Base-by-base conservation (phyloP, 1,284 basidiomycete genomes). In the Microbotryomycetes sp. region DNA sequence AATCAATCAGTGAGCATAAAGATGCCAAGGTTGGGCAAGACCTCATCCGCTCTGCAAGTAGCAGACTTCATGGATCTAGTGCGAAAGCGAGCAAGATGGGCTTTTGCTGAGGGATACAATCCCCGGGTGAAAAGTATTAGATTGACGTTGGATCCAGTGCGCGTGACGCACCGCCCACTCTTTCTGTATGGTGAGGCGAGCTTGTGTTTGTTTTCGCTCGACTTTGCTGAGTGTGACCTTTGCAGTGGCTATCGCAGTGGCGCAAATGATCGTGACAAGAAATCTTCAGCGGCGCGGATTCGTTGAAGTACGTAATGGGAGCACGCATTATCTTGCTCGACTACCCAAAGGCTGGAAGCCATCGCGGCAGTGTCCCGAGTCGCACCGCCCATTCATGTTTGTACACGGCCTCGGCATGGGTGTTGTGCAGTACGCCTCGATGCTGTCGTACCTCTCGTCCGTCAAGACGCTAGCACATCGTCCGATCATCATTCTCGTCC, bases 81-180 rank as follows among this genome's bases (percentile, higher is more conserved):
- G 45, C 66, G 71, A 54, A 60, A 63, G 3, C 85, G 90, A 21
- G 79, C 87, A 0, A 91, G 90, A 4, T 79, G 78, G 57, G 76
- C 73, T 31, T 80, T 93, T 54, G 81, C 83, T 5, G 79, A 83
- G 6, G 86, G 88, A 2, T 80, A 81, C 15, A 81, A 85, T 67
- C 78, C 81, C 0, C 69, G 75, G 18, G 78, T 81, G 35, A 72
- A 75, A 23, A 82, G 88, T 1, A 80, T 90, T 68, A 79, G 86
- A 18, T 79, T 93, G 26, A 92, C 89, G 0, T 74, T 93, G 49
- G 92, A 94, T 77, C 82, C 82, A 2, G 82, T 91, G 56, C 82
- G 81, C 61, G 81, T 90, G 57, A 72, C 78, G 24, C 81, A 80
- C 72, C 81, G 90, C 46, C 91, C 91, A 23, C 78, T 91, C 45